Evolutionary conservation across 1,284 basidiomycete genomes (phyloP), one percentile per base, ranked within the genome.

Genomic region (Psilocybe mexicana): DNA sequence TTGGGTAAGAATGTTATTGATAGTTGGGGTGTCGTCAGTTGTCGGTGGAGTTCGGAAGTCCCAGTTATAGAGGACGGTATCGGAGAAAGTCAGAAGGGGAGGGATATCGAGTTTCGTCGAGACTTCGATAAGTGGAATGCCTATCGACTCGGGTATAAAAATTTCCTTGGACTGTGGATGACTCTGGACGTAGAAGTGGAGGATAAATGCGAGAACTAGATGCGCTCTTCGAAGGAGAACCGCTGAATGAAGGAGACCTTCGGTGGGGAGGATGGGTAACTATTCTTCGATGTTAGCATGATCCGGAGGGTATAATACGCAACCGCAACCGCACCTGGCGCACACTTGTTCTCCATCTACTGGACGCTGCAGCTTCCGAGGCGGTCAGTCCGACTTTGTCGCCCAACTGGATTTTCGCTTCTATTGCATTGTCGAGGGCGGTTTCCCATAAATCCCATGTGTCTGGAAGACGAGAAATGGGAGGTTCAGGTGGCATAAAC

Each of bases 61-160:
- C 93, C 93, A 97, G 69, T 98, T 97, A 79, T 95, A 98, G 14
- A 98, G 81, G 2, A 98, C 95, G 18, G 92, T 93, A 70, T 97
- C 95, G 35, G 95, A 90, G 70, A 96, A 98, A 1, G 95, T 98
- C 48, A 97, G 82, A 45, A 98, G 79, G 0, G 96, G 94, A 0
- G 96, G 95, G 2, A 98, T 78, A 55, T 90, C 89, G 35, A 98
- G 84, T 45, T 87, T 76, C 0, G 80, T 74, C 5, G 87, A 92
- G 30, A 96, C 81, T 57, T 84, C 80, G 4, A 94, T 81, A 25
- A 94, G 79, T 0, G 94, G 96, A 4, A 96, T 73, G 1, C 92
- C 83, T 59, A 98, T 78, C 1, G 87, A 77, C 0, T 79, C 74
- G 8, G 94, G 95, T 52, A 97, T 87, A 38, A 78, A 70, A 49